Evolutionary conservation across 2,329 filamentous ascomycete species (phyloP), one percentile per base, ranked within the genome.

Genomic region (Ophiostoma triangulosporum): DNA sequence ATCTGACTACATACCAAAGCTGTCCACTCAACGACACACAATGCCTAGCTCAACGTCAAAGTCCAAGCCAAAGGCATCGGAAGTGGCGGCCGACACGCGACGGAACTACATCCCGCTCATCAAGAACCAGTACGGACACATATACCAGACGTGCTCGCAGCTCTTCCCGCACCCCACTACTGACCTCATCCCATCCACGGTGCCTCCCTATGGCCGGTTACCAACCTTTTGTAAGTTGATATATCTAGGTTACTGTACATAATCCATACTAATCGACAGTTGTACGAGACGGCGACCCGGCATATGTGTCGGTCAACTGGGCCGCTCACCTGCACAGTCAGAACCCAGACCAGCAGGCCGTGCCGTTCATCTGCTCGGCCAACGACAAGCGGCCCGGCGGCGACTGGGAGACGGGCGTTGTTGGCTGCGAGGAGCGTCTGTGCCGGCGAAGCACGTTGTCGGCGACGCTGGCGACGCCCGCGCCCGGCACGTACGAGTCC

Each of bases 351-450:
- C 50, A 62, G 70, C 4, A 61, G 69, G 35, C 66, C 69, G 75
- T 86, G 53, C 80, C 83, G 0, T 81, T 87, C 55, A 78, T 88
- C 57, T 87, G 84, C 59, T 77, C 81, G 53, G 86, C 86, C 48
- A 87, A 89, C 67, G 85, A 89, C 64, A 85, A 83, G 63, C 74
- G 83, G 35, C 76, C 85, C 0, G 86, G 86, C 9, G 86, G 86
- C n/a, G 84, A 89, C 63, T 90, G 86, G 86, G 84, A 88, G 53
- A 65, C 71, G 33, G 77, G 76, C 9, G 69, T 77, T 12, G 73
- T 77, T 59, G 79, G 79, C 31, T 81, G 80, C 51, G 81, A 86
- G 68, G 86, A 89, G 66, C 83, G 83, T 59, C 75, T 90, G 35
- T 86, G 84, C 62, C 76, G 85, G 56, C 74, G 86, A 60, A 87